A percentile compares a stretch with the other conserved stretches of the same genome.
Evolutionary conservation across 2,329 filamentous ascomycete species (phyloP).

Genomic region (Beauveria medogensis): DNA sequence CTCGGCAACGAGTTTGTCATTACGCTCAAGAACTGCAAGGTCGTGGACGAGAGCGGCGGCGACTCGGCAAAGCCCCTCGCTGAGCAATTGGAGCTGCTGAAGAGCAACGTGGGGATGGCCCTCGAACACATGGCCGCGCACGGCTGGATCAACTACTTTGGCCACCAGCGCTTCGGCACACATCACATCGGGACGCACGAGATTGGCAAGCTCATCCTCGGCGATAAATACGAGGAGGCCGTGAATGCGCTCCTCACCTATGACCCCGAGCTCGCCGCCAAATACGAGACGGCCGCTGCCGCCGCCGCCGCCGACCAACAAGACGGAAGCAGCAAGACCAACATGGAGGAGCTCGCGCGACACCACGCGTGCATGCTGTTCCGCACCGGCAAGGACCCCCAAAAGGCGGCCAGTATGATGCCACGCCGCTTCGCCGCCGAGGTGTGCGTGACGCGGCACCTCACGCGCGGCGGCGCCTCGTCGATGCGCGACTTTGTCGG

Average conservation of each 20-base stretch:
- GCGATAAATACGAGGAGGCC: conserved; percentile 72
- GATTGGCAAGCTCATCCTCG: conserved; percentile 75
- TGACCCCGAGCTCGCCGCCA: conserved; percentile 50
- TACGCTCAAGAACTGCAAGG: conserved; percentile 75
- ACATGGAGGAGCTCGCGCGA: conserved; percentile 68
- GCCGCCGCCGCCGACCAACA: conserved; percentile 19
- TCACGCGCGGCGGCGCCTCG: conserved; percentile 42
- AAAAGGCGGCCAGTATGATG: conserved; percentile 57
- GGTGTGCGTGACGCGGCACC: conserved; percentile 66
- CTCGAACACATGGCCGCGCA: conserved; percentile 60
- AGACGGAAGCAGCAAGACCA: conserved; percentile 48
- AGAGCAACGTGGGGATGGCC: conserved; percentile 42
- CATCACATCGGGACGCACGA: conserved; percentile 79
- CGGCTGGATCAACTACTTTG: conserved; percentile 97
- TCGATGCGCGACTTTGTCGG: conserved; percentile 66
- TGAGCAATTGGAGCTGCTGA: conserved; percentile 24
- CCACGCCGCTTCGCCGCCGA: conserved; percentile 81
- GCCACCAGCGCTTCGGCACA: conserved; percentile 92
- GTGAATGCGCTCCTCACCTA: conserved; percentile 71
- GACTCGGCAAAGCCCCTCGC: conserved; percentile 15
- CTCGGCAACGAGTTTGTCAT: conserved; percentile 89
- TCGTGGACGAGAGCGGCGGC: conserved; percentile 33
- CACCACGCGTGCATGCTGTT: conserved; percentile 73
- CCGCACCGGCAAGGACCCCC: conserved; percentile 49
- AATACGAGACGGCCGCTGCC: conserved; percentile 27